Base-by-base conservation (phyloP, 1,284 basidiomycete species). In the Exobasidium rhododendri region DNA sequence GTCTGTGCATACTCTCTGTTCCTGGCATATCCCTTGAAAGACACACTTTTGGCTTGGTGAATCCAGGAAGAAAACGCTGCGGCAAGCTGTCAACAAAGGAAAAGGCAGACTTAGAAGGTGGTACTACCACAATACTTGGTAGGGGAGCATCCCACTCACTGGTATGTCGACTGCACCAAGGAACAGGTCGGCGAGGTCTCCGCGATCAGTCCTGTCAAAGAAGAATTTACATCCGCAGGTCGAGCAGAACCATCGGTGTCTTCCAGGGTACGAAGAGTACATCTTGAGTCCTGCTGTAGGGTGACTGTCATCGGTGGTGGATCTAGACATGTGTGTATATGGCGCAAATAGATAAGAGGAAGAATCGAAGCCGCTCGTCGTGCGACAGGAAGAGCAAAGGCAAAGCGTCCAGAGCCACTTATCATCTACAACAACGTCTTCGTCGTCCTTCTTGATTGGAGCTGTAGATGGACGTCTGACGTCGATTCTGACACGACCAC, bases 371-470 rank as follows among this genome's bases (percentile, higher is more conserved):
- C 52, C 52, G 11, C 32, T n/a, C 2, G 52, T 55, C 2, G 52
- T 55, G 14, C 52, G 52, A 44, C 52, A 55, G n/a, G 52, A 55
- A 26, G 17, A n/a, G 28, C 52, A 55, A 3, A 31, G 4, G 30
- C 52, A 55, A 6, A 55, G 14, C 13, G n/a, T 55, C 5, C 20
- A 55, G 14, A 30, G 52, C 52, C 52, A 55, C 22, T 26, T 32
- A 22, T 55, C 24, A 6, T 44, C 52, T 4, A 30, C 52, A 24
- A 31, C 24, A n/a, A 26, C 28, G 4, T 50, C 28, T 2, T 14
- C 2, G 2, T 50, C 22, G 14, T 35, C 52, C 4, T 55, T 17
- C 4, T 11, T 17, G 4, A 43, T 29, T 4, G 30, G 20, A 4
- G 20, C 31, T 11, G 28, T n/a, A 31, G 47, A 50, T 11, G 52